phyloP scores from a whole-genome alignment of 2,329 filamentous ascomycete species.

The Paecilomyces dactylethromorphus region DNA sequence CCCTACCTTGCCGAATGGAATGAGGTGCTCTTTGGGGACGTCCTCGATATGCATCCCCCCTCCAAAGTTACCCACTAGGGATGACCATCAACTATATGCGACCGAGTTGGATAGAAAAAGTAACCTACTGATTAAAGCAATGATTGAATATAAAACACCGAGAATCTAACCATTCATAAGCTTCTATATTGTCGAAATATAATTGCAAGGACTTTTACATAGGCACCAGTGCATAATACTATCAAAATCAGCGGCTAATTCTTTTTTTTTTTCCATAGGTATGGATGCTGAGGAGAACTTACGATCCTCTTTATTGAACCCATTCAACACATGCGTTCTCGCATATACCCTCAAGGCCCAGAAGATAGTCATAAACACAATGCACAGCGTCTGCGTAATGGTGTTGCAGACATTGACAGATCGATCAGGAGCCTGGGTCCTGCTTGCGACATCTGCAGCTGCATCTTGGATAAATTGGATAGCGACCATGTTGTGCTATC shows the following conservation, averaged over 20 bases:
- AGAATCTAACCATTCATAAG: conserved; percentile 5
- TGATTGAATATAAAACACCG: conserved; percentile 16
- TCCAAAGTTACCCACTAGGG: conserved; percentile 25
- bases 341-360: conserved; percentile 18
- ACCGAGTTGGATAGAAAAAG: background rate
- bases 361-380: conserved; percentile 18
- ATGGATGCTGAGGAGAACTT: conserved; percentile 5
- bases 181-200: background rate
- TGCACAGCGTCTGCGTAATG: conserved; percentile 20
- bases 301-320: conserved; percentile 20
- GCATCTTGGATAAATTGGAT: background rate
- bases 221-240: background rate
- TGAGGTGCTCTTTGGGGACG: conserved; percentile 19
- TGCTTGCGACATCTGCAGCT: background rate
- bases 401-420: conserved; percentile 19
- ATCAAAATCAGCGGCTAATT: background rate
- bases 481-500: background rate
- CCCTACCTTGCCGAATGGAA: conserved; percentile 31
- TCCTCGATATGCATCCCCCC: conserved; percentile 32
- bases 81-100: conserved; percentile 3
- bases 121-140: conserved; percentile 17
- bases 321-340: conserved; percentile 14
- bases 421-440: conserved; percentile 7
- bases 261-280: background rate
- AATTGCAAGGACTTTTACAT: background rate